Evolutionary conservation across 1,139 yeast species (phyloP), one percentile per base, ranked within the genome.

Genomic region (Pichia inconspicua): DNA sequence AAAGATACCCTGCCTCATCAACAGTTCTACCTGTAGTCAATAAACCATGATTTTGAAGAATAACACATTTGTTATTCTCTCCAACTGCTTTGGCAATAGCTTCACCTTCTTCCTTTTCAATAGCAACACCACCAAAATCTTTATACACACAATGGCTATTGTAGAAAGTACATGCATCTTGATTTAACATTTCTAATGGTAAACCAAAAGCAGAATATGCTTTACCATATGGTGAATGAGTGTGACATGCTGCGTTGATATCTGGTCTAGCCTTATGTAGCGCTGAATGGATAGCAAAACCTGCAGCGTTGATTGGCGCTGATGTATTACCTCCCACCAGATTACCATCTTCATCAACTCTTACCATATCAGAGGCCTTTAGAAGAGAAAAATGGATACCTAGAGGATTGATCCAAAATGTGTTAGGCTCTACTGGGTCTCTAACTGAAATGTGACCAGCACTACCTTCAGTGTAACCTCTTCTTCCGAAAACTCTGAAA

Each of bases 401-500:
- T 50, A 84, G 66, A 2, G 92, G 92, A 63, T 84, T 84, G 62
- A 84, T 82, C 92, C 94, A 84, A 62, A 84, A 84, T 3, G 88
- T 82, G 39, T 72, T 64, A 25, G 82, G 79, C 53, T 80, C 77
- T 41, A 83, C 78, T 3, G 95, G 94, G 59, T 85, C 95, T 54
- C 90, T 74, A 14, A 85, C 74, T 3, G 90, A 82, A 47, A 85
- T 84, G 61, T 85, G 95, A 32, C 95, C 95, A 0, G 95, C 88
- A 22, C 79, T 65, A 11, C 95, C 95, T 63, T 83, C 87, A n/a
- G 80, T 72, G 64, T 70, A 85, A 12, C 86, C 87, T 55, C 76
- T 77, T 56, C 92, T 74, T 8, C 86, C 86, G 64, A 85, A 84
- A 2, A 82, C 78, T 51, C 95, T 73, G 67, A 85, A 86, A 0